Conservation (phyloP, 2,329 filamentous ascomycete genomes). For the Cercospora sp. region DNA sequence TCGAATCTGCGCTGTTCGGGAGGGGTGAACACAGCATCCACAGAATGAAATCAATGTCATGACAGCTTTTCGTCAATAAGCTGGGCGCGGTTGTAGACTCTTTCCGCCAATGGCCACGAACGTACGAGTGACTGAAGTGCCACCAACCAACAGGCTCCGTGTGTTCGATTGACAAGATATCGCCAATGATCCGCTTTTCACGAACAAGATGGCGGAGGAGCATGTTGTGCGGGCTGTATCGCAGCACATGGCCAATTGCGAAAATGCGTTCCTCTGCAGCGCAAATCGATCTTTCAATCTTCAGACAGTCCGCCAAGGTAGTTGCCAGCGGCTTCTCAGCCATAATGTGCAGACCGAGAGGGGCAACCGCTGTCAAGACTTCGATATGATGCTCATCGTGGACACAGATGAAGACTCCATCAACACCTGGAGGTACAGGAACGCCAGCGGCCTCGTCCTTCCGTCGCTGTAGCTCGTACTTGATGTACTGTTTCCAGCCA, state of each 20-base stretch:
- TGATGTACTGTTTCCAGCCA: slow-evolving; percentile 74
- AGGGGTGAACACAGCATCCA: slow-evolving; percentile 83
- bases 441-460: slow-evolving; percentile 52
- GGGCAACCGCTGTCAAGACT: slow-evolving; percentile 72
- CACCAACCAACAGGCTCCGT: slow-evolving; percentile 95
- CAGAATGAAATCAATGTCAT: slow-evolving; percentile 89
- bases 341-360: slow-evolving; percentile 74
- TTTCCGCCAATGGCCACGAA: slow-evolving; percentile 91
- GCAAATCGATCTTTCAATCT: slow-evolving; percentile 52
- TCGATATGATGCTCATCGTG: slow-evolving; percentile 86
- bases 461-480: slow-evolving; percentile 67
- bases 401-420: slow-evolving; percentile 69
- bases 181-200: slow-evolving; percentile 73
- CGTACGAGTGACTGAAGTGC: slow-evolving; percentile 91
- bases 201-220: slow-evolving; percentile 76
- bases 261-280: slow-evolving; percentile 58
- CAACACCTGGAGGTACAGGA: slow-evolving; percentile 44
- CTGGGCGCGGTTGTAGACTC: slow-evolving; percentile 74
- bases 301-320: slow-evolving; percentile 72
- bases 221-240: slow-evolving; percentile 92
- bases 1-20: slow-evolving; percentile 34
- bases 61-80: slow-evolving; percentile 90
- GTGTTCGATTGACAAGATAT: slow-evolving; percentile 82
- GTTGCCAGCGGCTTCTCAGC: slow-evolving; percentile 94
- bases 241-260: slow-evolving; percentile 88